These are phyloP conservation scores for Penicillium manginii DNA, from an alignment of 495 filamentous ascomycete species.

Conservation along the genomic window DNA sequence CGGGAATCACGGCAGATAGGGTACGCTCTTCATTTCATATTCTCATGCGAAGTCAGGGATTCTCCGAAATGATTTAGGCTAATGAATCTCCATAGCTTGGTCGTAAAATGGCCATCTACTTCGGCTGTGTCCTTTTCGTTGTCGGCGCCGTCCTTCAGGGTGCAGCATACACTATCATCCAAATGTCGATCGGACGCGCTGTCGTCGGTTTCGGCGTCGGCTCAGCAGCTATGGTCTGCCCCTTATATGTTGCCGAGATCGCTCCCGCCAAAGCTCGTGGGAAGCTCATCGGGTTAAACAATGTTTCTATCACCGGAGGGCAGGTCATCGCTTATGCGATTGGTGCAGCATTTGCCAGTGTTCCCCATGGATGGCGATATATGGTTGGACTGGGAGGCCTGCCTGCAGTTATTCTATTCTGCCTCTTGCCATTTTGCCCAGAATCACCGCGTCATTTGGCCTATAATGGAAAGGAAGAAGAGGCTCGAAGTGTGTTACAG, in stretches of 20 bases:
- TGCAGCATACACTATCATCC: conserved; percentile 50
- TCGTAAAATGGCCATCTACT: conserved; percentile 53
- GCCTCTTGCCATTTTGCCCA: conserved; percentile 52
- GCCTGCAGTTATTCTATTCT: conserved; percentile 49
- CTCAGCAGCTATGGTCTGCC: conserved; percentile 55
- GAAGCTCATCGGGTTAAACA: conserved; percentile 59
- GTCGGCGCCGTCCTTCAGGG: conserved; percentile 51
- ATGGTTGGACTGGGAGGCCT: conserved; percentile 57
- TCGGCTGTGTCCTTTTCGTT: conserved; percentile 53
- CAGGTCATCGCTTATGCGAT: conserved; percentile 57
- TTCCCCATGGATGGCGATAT: conserved; percentile 53
- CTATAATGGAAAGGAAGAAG: conserved; percentile 45
- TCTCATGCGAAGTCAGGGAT: background rate
- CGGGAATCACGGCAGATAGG: conserved; percentile 53
- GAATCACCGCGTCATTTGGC: conserved; percentile 58
- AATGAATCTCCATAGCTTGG: conserved; percentile 31
- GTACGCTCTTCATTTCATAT: conserved; percentile 5
- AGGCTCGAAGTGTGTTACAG: conserved; percentile 40
- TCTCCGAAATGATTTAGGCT: background rate
- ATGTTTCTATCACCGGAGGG: conserved; percentile 59
- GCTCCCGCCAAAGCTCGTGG: conserved; percentile 55
- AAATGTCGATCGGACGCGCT: conserved; percentile 55
- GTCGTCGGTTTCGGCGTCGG: conserved; percentile 60
- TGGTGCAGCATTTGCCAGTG: conserved; percentile 55
- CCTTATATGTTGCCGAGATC: conserved; percentile 50